Percentiles rank a stretch among this genome's conserved stretches.
Conservation (phyloP, 2,329 filamentous ascomycete species). For the Ascocoryne sarcoides region DNA sequence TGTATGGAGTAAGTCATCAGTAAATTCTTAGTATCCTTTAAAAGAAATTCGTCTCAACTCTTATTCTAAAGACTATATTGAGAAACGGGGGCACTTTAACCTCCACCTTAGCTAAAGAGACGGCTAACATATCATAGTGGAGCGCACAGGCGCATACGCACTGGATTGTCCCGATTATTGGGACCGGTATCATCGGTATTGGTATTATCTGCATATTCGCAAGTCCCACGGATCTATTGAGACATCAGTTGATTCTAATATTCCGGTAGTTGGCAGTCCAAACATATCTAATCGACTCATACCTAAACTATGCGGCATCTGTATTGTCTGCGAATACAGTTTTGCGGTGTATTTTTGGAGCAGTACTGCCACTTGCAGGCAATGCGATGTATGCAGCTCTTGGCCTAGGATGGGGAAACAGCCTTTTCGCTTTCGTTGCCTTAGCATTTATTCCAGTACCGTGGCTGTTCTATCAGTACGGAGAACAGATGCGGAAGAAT, state of each 20-base stretch:
- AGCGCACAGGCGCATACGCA: too few species aligned
- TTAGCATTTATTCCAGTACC: conserved; percentile 35
- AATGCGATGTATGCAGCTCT: conserved; percentile 34
- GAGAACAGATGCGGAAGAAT: not conserved
- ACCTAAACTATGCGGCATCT: conserved; percentile 17
- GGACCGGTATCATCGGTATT: conserved; percentile 5
- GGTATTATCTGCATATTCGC: conserved; percentile 34
- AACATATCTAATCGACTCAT: conserved; percentile 19
- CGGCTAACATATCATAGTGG: too few species aligned
- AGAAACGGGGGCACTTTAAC: too few species aligned
- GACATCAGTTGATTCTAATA: too few species aligned
- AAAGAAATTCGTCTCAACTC: too few species aligned
- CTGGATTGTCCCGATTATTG: conserved; percentile 35
- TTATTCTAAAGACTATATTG: too few species aligned
- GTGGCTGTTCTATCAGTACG: not conserved
- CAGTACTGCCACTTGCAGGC: conserved; percentile 41
- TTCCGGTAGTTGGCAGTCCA: too few species aligned
- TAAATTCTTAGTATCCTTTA: too few species aligned
- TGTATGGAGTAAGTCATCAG: too few species aligned
- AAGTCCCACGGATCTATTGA: too few species aligned
- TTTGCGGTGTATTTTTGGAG: conserved; percentile 26
- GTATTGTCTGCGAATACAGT: conserved; percentile 42
- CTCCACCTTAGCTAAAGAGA: too few species aligned
- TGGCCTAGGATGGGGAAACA: conserved; percentile 37
- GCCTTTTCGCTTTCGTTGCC: conserved; percentile 38